Evolutionary conservation across 202 grass and related monocot species (phyloP).

Genomic region (Schoenoplectus tabernaemontani): DNA sequence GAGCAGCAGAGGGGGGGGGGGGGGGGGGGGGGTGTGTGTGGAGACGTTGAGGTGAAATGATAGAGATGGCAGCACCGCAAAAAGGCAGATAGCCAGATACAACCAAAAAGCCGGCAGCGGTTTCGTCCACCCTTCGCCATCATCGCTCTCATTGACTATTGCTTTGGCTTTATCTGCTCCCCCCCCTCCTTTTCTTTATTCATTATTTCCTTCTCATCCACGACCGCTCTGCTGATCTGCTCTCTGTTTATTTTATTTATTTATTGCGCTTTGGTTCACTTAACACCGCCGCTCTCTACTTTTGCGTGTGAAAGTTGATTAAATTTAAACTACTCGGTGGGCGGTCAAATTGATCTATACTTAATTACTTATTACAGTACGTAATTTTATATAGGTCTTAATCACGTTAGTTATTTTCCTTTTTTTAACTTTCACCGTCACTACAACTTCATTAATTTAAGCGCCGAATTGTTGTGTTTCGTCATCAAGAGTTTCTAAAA

Average conservation of each 20-base stretch:
- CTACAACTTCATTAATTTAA: too few species aligned
- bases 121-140: slow-evolving; percentile 10
- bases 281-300: background rate
- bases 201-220: too few species aligned
- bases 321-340: background rate
- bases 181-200: background rate
- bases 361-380: too few species aligned
- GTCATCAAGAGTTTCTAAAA: too few species aligned
- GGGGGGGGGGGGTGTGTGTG: background rate
- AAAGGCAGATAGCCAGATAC: background rate
- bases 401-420: too few species aligned
- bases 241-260: background rate
- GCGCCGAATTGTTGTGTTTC: too few species aligned
- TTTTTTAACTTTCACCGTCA: too few species aligned
- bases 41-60: slow-evolving; percentile 3
- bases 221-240: background rate
- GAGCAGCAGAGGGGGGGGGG: background rate
- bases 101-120: slow-evolving; percentile 17
- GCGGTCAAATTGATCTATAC: too few species aligned
- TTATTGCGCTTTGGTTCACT: background rate
- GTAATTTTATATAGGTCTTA: too few species aligned
- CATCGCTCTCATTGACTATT: slow-evolving; percentile 25
- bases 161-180: slow-evolving; percentile 11
- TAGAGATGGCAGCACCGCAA: background rate
- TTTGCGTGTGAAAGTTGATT: background rate